Percentiles rank a stretch among this genome's conserved stretches.
phyloP scores from a whole-genome alignment of 1,139 yeast species.

The Candida sp. region DNA sequence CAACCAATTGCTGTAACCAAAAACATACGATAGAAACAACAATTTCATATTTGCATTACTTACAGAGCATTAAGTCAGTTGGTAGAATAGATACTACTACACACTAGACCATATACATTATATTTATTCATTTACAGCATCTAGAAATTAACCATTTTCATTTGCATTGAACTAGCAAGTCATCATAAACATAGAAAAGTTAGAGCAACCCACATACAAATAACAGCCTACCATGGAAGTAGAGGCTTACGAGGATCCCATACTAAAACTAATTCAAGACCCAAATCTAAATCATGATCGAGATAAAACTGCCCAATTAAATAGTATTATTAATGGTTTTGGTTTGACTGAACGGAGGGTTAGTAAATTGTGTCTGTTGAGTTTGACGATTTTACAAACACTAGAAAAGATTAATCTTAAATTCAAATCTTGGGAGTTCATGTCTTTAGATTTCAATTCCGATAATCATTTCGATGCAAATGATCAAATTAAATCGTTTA shows the following conservation, averaged over 20 bases:
- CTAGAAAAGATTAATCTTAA: conserved; percentile 48
- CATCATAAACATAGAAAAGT: background rate
- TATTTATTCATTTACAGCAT: too few relatives aligned
- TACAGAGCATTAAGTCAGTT: too few relatives aligned
- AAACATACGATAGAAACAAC: too few relatives aligned
- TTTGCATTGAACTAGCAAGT: too few relatives aligned
- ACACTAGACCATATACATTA: too few relatives aligned
- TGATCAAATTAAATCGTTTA: conserved; percentile 35
- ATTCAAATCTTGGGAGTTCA: conserved; percentile 54
- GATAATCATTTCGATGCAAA: conserved; percentile 31
- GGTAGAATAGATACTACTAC: too few relatives aligned
- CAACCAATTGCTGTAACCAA: too few relatives aligned
- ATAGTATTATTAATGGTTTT: conserved; percentile 41
- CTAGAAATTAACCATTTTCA: too few relatives aligned
- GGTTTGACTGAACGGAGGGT: conserved; percentile 42
- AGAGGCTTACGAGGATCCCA: conserved; percentile 42
- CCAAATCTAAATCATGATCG: conserved; percentile 46
- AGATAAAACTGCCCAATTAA: conserved; percentile 37
- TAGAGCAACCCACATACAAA: background rate
- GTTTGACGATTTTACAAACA: conserved; percentile 46
- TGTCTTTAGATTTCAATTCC: conserved; percentile 51
- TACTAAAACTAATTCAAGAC: conserved; percentile 45
- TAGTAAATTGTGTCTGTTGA: conserved; percentile 48
- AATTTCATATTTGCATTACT: too few relatives aligned
- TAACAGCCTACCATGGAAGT: conserved; percentile 16